Evolutionary conservation across 108 stramenopile genomes (phyloP).

Genomic region (Cyclotella sp.): DNA sequence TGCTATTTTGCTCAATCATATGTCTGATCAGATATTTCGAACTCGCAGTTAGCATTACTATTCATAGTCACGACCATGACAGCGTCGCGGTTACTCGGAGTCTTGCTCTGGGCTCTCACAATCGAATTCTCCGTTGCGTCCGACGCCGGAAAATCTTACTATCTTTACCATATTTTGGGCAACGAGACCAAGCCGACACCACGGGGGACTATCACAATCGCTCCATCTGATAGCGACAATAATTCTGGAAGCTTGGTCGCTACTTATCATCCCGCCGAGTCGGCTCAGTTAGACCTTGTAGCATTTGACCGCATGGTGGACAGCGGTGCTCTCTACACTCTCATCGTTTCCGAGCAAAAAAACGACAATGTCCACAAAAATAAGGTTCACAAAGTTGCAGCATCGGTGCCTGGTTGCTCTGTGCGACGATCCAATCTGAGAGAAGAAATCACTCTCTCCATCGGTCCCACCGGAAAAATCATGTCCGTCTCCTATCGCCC

Average conservation of each 20-base stretch:
- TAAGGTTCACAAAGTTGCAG: conserved; percentile 26
- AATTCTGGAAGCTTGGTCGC: conserved; percentile 28
- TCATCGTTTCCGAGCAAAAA: conserved; percentile 33
- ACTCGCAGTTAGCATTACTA: too few species aligned
- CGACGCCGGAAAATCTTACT: conserved; percentile 45
- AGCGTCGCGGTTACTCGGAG: background rate
- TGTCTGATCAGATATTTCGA: too few species aligned
- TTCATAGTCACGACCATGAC: background rate
- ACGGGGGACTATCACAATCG: conserved; percentile 40
- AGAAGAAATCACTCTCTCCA: conserved; percentile 73
- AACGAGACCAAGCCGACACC: conserved; percentile 33
- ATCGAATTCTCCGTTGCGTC: conserved; percentile 12
- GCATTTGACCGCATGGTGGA: conserved; percentile 48
- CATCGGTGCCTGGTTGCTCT: conserved; percentile 53
- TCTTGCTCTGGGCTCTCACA: conserved; percentile 16
- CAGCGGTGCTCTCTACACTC: conserved; percentile 39
- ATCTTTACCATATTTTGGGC: conserved; percentile 42
- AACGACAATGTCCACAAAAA: conserved; percentile 10
- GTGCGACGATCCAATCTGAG: conserved; percentile 49
- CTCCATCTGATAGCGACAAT: conserved; percentile 30
- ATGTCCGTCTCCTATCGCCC: conserved; percentile 76
- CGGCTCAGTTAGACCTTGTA: conserved; percentile 30
- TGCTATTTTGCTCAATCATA: too few species aligned
- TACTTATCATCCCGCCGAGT: conserved; percentile 25
- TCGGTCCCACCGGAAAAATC: conserved; percentile 60